Evolutionary conservation across 2,329 filamentous ascomycete species (phyloP), one percentile per base, ranked within the genome.

Genomic region (Fusarium anguioides): DNA sequence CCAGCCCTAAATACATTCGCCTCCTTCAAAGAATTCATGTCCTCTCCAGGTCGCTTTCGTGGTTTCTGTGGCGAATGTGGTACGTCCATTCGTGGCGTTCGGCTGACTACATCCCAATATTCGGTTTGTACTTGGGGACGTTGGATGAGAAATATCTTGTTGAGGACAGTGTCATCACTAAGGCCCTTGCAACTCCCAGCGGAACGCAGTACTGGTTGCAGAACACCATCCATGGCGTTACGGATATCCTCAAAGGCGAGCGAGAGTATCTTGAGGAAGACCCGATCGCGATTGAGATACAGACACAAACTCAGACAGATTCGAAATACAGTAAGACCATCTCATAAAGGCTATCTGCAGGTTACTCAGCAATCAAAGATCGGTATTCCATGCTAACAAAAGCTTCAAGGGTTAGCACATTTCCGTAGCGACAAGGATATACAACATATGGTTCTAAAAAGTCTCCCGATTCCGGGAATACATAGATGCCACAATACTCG

Each of bases 271-370:
- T n/a, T 8, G 29, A 51, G 20, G 60, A 64, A 48, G 62, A 60
- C 0, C 53, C 60, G 91, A 94, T 77, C 24, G 55, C 8, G 44
- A 49, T 33, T 24, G 10, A 24, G 14, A 15, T 37, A 15, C 8
- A 10, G 24, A 12, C 17, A 6, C n/a, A 10, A 26, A 10, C 15
- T 26, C 21, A 12, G 23, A n/a, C 21, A 24, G 39, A 11, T 5
- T 11, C 15, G 8, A 21, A 20, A 39, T 8, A 9, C 6, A 39
- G 15, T 6, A 5, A 39, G 20, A 15, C 18, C 11, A 39, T 39
- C 10, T 39, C 21, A 4, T 21, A 2, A 39, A 7, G 31, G 15
- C 6, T 33, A 33, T 33, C 5, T 7, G n/a, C 31, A n/a, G 15
- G 5, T 9, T 17, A 15, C 15, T 9, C 15, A 17, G 11, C 15